Evolutionary conservation across 495 filamentous ascomycete genomes (phyloP), one percentile per base, ranked within the genome.

Genomic region (Durotheca rogersii): DNA sequence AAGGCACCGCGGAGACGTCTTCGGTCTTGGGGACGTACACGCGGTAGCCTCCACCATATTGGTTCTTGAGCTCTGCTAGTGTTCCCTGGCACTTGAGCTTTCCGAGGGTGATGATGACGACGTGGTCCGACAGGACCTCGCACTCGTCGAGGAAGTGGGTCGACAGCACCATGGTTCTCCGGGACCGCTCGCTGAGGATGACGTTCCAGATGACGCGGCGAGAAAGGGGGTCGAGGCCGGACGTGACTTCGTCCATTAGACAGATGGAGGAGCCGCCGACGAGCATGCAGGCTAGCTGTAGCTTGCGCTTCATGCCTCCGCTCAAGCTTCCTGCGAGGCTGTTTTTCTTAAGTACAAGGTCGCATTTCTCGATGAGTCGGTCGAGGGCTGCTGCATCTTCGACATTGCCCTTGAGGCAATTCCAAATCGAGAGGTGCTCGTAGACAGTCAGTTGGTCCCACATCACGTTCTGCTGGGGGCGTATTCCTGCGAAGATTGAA

Each of bases 201-300:
- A 90, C 89, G 52, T 88, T 81, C 86, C 86, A 90, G 40, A 89
- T 83, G 51, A 83, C 88, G 12, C 84, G 69, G 10, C 86, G 67
- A 19, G 77, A 81, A 9, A 90, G 67, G 4, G 86, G 85, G 63
- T 90, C 86, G 3, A 90, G 67, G 1, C 86, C 86, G 32, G 78
- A 81, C 19, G 79, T 83, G 9, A 87, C 84, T 61, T 90, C 86
- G 58, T 90, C 86, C 18, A 89, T 79, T 62, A 84, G 83, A 59
- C 86, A 90, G 6, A 90, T 75, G 6, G 69, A 72, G 25, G 78
- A 82, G 16, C 84, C 86, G 11, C 86, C 86, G n/a, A 84, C 85
- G 27, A 90, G 80, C 85, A 88, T 88, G 71, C 87, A 85, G 14
- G 80, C 80, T 11, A 90, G 68, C 52, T 90, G 86, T 7, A 87